phyloP scores from a whole-genome alignment of 1,284 basidiomycete species.

The Malassezia dermatis region DNA sequence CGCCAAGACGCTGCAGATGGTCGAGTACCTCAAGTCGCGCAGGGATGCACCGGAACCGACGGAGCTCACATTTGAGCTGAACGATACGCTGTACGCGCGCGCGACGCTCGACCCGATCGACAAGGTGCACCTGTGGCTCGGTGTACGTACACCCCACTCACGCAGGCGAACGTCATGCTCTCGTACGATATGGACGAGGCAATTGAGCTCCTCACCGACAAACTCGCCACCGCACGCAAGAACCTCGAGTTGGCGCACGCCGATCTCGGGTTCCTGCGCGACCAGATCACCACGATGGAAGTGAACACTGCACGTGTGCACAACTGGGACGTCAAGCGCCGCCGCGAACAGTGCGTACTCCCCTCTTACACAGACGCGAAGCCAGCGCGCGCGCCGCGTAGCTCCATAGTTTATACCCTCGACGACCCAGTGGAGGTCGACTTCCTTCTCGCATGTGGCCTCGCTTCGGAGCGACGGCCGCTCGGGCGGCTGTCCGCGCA shows the following conservation, averaged over 20 bases:
- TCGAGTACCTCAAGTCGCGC: constrained; percentile 58
- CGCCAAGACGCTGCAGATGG: constrained; percentile 79
- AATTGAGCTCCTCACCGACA: constrained; percentile 62
- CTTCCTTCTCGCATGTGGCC: not conserved
- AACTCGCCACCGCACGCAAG: constrained; percentile 65
- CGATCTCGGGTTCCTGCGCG: constrained; percentile 84
- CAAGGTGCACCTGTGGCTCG: constrained; percentile 87
- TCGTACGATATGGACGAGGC: constrained; percentile 81
- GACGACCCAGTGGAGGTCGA: not conserved
- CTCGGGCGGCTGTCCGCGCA: not conserved
- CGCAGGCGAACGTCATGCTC: constrained; percentile 69
- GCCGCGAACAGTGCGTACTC: constrained; percentile 54
- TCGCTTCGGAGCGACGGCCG: not conserved
- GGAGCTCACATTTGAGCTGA: constrained; percentile 83
- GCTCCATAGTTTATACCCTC: not conserved
- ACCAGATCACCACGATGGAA: constrained; percentile 95
- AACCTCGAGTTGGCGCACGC: constrained; percentile 64
- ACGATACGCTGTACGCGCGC: constrained; percentile 86
- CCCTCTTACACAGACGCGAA: not conserved
- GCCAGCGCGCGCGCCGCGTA: not conserved
- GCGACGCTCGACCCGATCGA: constrained; percentile 77
- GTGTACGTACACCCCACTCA: constrained; percentile 54
- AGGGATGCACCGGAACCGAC: constrained; percentile 56
- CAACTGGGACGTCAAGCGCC: constrained; percentile 84
- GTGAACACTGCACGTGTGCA: constrained; percentile 94